Base-by-base conservation (phyloP, 2,329 filamentous ascomycete genomes). In the Botrytis byssoidea region DNA sequence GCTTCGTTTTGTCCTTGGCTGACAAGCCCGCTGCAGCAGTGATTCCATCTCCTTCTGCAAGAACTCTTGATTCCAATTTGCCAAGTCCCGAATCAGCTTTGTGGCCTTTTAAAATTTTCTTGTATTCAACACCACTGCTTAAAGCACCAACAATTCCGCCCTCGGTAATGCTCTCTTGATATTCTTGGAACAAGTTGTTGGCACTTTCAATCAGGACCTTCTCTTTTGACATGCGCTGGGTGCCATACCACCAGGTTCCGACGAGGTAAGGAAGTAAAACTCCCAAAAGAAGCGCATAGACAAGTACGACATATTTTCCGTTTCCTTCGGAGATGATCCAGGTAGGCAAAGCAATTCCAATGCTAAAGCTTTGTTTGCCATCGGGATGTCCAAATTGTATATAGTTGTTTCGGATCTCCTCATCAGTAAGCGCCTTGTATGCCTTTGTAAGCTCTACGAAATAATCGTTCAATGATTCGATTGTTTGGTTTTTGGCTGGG, bases 211-310 rank as follows among this genome's bases (percentile, higher is more conserved):
- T 92, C 72, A 97, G 87, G 40, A 98, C 92, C 78, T 93, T 94
- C 83, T 99, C 97, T 84, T 95, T 97, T 55, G 96, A 98, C 83
- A 93, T 90, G 79, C 91, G 90, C 83, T 97, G 95, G 48, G 94
- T 97, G 75, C 97, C 96, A 82, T 99, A 99, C 96, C 96, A 99
- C 96, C 96, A 99, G 74, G 92, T 94, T 66, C 96, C 96, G 73
- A 99, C 95, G 66, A 96, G 86, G 82, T 97, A 99, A 4, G 96
- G 96, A 70, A 99, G 86, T 74, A 98, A 85, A 75, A 98, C 93
- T 72, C 95, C 96, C 70, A 99, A 90, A 57, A 98, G 88, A 48
- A 92, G 83, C 55, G 94, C 95, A 82, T 99, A 99, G 76, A 98
- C 88, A 73, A 98, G 86, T 75, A 99, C 86, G 71, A 99, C 92